Percentiles rank a stretch among this genome's conserved stretches.
phyloP scores from a whole-genome alignment of 2,329 filamentous ascomycete species.

The Aspergillus melleus region DNA sequence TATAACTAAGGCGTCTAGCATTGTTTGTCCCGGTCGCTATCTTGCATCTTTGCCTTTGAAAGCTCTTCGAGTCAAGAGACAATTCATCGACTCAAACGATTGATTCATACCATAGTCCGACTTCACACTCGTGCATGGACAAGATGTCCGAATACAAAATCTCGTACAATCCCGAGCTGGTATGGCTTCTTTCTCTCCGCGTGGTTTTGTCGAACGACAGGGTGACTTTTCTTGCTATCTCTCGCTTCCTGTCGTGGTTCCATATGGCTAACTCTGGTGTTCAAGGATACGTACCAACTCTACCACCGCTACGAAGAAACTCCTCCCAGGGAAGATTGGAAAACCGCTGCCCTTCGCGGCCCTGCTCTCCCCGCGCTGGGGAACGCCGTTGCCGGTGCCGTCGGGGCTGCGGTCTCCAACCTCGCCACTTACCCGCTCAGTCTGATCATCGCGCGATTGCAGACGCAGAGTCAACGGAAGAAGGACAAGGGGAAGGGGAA shows the following conservation, averaged over 20 bases:
- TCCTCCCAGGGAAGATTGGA: constrained; percentile 31
- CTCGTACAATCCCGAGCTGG: constrained; percentile 14
- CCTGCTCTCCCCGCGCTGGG: constrained; percentile 69
- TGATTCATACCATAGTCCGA: background rate
- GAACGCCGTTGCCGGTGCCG: constrained; percentile 77
- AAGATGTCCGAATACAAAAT: constrained; percentile 13
- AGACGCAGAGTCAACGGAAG: constrained; percentile 65
- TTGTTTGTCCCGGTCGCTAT: background rate
- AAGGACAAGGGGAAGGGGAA: constrained; percentile 22
- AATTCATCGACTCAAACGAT: background rate
- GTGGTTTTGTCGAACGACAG: background rate
- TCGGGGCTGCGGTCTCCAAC: constrained; percentile 77
- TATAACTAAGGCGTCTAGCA: background rate
- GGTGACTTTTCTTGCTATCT: background rate
- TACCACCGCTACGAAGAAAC: constrained; percentile 43
- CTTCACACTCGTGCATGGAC: background rate
- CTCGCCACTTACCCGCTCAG: constrained; percentile 78
- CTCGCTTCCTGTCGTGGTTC: background rate
- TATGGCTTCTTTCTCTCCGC: background rate
- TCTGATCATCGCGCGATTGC: constrained; percentile 76
- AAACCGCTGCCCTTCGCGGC: constrained; percentile 33
- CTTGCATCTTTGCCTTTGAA: background rate
- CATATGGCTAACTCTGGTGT: background rate
- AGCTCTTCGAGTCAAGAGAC: background rate
- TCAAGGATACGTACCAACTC: constrained; percentile 45